phyloP scores from a whole-genome alignment of 768 basidiomycete species.

The Suillus discolor region DNA sequence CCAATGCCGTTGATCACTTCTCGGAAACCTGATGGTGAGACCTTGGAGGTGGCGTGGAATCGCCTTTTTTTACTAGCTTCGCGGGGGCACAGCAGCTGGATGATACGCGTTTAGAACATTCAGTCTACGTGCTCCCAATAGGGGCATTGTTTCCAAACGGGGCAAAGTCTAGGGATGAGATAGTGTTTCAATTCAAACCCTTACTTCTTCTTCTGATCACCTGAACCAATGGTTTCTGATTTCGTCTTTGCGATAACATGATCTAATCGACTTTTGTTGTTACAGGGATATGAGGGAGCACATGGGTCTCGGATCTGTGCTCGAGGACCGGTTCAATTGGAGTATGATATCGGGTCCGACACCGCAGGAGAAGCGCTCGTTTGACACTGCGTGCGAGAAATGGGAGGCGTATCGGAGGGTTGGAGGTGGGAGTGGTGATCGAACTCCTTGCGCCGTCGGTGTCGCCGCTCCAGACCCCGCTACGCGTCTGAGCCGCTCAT shows the following conservation, averaged over 20 bases:
- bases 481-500: slow-evolving; percentile 50
- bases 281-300: slow-evolving; percentile 68
- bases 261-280: slow-evolving; percentile 9
- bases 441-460: not conserved
- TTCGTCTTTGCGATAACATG: not conserved
- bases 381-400: slow-evolving; percentile 57
- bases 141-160: not conserved
- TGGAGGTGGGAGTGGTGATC: not conserved
- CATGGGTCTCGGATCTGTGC: slow-evolving; percentile 46
- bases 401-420: slow-evolving; percentile 40
- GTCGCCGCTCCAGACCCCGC: slow-evolving; percentile 12
- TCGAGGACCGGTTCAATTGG: slow-evolving; percentile 57
- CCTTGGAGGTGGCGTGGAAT: not conserved
- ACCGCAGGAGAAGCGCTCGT: slow-evolving; percentile 54
- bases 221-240: not conserved
- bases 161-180: not conserved
- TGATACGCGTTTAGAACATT: slow-evolving; percentile 2
- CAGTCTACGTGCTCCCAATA: not conserved
- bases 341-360: slow-evolving; percentile 39
- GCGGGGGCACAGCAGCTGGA: not conserved
- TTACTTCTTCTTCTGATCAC: not conserved
- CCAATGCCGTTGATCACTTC: not conserved
- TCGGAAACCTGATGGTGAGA: not conserved
- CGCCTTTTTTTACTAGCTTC: not conserved
- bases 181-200: not conserved